Evolutionary conservation across 116 monocot genomes (phyloP).

Genomic region (Iris pallida): DNA sequence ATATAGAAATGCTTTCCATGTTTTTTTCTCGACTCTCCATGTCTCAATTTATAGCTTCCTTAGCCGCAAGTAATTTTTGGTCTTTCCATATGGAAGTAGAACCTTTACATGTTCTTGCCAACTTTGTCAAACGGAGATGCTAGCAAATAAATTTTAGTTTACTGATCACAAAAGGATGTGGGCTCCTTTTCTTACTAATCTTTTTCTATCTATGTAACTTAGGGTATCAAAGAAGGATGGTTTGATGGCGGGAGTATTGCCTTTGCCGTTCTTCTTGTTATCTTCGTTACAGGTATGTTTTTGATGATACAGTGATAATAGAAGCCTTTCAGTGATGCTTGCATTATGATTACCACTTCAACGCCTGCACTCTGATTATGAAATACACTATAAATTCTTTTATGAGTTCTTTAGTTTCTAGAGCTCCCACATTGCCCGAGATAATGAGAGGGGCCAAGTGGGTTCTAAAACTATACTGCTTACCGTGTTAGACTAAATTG

Average conservation of each 20-base stretch:
- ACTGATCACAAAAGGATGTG: not conserved
- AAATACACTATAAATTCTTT: no score
- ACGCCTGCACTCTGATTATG: no score
- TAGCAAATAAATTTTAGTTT: not conserved
- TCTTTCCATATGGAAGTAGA: no score
- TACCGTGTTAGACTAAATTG: no score
- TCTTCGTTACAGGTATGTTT: conserved; percentile 73
- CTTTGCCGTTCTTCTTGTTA: conserved; percentile 90
- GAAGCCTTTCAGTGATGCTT: not conserved
- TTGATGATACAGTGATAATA: not conserved
- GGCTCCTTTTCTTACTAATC: not conserved
- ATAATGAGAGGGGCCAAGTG: no score
- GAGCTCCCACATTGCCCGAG: no score
- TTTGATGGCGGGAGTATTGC: conserved; percentile 98
- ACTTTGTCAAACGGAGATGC: not conserved
- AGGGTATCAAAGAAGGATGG: conserved; percentile 98
- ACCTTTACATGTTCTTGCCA: no score
- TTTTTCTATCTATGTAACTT: conserved; percentile 7
- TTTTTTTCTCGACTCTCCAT: not conserved
- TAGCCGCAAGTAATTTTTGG: no score
- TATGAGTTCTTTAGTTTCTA: no score
- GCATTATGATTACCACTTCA: no score
- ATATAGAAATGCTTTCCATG: not conserved
- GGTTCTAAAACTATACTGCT: no score
- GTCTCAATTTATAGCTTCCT: not conserved